Evolutionary conservation across 768 basidiomycete genomes (phyloP).

Genomic region (Clitopilus hobsonii): DNA sequence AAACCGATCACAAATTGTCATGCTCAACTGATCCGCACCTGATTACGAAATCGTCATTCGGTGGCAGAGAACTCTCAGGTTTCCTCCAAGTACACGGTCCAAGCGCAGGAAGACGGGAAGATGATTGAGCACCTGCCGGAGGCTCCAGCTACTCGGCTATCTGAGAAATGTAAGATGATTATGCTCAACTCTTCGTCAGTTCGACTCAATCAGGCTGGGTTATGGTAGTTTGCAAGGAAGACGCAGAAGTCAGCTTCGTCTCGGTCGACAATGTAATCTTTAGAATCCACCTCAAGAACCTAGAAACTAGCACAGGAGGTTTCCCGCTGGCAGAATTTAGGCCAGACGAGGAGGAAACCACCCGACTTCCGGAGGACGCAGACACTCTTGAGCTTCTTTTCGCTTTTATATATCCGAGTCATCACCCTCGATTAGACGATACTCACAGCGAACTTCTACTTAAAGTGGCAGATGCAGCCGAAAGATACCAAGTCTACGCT

Average conservation of each 20-base stretch:
- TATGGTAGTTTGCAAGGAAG: background rate
- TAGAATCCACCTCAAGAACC: constrained; percentile 16
- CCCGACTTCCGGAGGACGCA: constrained; percentile 17
- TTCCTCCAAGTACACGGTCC: too few species aligned
- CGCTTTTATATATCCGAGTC: constrained; percentile 20
- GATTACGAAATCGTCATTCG: too few species aligned
- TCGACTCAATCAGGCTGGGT: constrained; percentile 5
- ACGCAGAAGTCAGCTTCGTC: constrained; percentile 17
- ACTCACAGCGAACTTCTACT: constrained; percentile 11
- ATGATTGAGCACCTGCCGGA: too few species aligned
- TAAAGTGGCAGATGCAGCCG: constrained; percentile 22
- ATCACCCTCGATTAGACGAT: constrained; percentile 15
- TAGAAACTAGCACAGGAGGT: constrained; percentile 16
- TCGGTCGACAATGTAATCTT: constrained; percentile 19
- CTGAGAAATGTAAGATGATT: too few species aligned
- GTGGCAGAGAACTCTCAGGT: too few species aligned
- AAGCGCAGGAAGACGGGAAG: too few species aligned
- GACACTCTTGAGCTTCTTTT: constrained; percentile 21
- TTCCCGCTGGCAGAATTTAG: constrained; percentile 16
- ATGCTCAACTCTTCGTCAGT: too few species aligned
- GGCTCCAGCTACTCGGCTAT: too few species aligned
- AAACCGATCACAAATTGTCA: too few species aligned
- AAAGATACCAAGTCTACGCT: constrained; percentile 25
- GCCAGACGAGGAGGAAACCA: constrained; percentile 9
- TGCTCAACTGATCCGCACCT: too few species aligned